Base-by-base conservation (phyloP, 148 eudicot species). In the Bassia scoparia region DNA sequence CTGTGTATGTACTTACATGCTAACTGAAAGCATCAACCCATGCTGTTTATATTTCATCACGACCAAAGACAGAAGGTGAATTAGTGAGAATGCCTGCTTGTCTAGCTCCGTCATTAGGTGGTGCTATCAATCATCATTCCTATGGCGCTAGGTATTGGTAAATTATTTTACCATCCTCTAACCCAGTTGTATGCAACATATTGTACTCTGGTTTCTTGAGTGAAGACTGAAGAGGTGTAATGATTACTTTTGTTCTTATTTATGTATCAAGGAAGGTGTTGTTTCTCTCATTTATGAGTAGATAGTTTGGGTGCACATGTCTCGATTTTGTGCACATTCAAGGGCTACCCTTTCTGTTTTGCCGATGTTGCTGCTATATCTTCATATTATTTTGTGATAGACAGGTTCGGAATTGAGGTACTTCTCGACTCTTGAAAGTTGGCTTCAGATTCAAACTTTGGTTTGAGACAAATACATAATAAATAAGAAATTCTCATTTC, bases 11-110 rank as follows among this genome's bases (percentile, higher is more conserved):
- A 66, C 27, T 41, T 38, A 37, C 64, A 38, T 50, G 79, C 75
- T 75, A 74, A 79, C 78, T 46, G 66, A 38, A 69, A 64, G 56
- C 78, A 68, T 69, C 74, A 70, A 79, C 81, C 60, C 46, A 74
- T 63, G 63, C 66, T 79, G 78, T 74, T 69, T n/a, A 68, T 79
- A 79, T 73, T 74, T 50, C 64, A 68, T 52, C 44, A 67, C 59
- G 59, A 73, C 63, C 54, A 50, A 70, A 79, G 72, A 29, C 31
- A 49, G 70, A 63, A 61, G 69, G 52, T 70, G 38, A 31, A 50
- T 55, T 68, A 56, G 58, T 44, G 64, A 26, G 59, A 37, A 58
- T 46, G 7, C 24, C 13, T 35, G 64, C 65, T 68, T 66, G 21
- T 61, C 23, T 55, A 26, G 59, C 67, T 31, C 20, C 29, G 21